Base-by-base conservation (phyloP, 768 basidiomycete genomes). In the Russula earlei region DNA sequence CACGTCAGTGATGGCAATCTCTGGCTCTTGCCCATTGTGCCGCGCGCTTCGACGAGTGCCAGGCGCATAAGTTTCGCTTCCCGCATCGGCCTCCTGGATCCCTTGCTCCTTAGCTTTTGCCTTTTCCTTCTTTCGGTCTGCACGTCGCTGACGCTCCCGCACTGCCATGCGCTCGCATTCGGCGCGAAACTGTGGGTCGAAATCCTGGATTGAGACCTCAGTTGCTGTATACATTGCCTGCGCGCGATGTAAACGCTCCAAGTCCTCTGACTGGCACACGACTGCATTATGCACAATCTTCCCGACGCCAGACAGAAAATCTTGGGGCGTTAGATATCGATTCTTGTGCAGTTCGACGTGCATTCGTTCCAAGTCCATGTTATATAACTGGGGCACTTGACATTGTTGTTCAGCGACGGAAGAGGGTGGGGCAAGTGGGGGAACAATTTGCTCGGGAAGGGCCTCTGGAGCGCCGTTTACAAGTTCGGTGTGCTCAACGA, bases 291-390 rank as follows among this genome's bases (percentile, higher is more conserved):
- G 82, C 19, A 90, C 83, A 60, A 91, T 90, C 71, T 84, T 87
- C 56, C 77, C 76, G 53, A 92, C 77, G 62, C 91, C 88, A 44
- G 84, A 80, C 8, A 97, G 77, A 74, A 99, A 96, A 53, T 90
- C 85, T 54, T 84, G 81, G 0, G 91, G 87, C 0, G 91, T 91
- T 27, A 91, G 80, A 67, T 98, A 99, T 38, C 83, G 81, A 38
- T 83, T 83, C 66, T 81, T 84, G 74, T 89, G 91, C 20, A 99
- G 75, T 52, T 89, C 83, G 22, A 76, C 73, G 63, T 94, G 88
- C 81, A 99, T 91, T 60, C 79, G 82, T 64, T 98, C 96, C 36
- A 98, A 75, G 67, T 97, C 93, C 77, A 97, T 85, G 65, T 94
- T 83, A 66, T 81, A 89, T 17, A 93, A 71, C 8, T 73, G 74